Evolutionary conservation across 176 grass and related monocot species (phyloP).

Genomic region (Pharus latifolius): DNA sequence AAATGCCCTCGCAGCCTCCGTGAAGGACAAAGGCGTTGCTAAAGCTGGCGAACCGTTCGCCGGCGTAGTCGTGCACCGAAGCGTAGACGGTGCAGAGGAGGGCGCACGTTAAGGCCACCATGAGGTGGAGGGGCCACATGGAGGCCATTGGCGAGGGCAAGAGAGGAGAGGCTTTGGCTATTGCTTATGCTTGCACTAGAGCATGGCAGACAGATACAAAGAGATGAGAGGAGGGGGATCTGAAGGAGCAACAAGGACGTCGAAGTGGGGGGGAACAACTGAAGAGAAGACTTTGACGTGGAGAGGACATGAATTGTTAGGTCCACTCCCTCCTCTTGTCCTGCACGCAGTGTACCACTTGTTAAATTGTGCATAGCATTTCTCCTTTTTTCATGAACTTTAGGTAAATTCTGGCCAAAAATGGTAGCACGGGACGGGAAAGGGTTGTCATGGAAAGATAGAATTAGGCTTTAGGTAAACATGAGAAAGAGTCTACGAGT

Average conservation of each 20-base stretch:
- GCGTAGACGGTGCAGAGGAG: constrained; percentile 26
- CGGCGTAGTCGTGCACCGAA: constrained; percentile 67
- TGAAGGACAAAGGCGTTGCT: constrained; percentile 62
- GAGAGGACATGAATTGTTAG: constrained; percentile 22
- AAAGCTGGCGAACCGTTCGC: constrained; percentile 25
- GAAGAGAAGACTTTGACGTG: constrained; percentile 35
- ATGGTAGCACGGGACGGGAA: no score
- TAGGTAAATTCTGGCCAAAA: no score
- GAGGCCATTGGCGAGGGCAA: constrained; percentile 24
- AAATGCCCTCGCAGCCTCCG: constrained; percentile 76
- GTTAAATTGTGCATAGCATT: no score
- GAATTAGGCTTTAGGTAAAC: no score
- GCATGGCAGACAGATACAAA: constrained; percentile 1
- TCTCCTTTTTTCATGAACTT: no score
- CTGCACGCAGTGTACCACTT: no score
- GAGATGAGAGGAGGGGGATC: constrained; percentile 14
- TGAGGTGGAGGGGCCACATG: not conserved
- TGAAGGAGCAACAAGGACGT: not conserved
- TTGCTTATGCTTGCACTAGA: not conserved
- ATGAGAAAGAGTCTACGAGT: no score
- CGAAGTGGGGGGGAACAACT: constrained; percentile 34
- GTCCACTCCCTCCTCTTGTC: constrained; percentile 40
- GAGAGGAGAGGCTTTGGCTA: not conserved
- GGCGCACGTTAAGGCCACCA: not conserved
- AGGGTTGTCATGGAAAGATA: no score